Evolutionary conservation across 1,284 basidiomycete genomes (phyloP).

Genomic region (Pascua sp.): DNA sequence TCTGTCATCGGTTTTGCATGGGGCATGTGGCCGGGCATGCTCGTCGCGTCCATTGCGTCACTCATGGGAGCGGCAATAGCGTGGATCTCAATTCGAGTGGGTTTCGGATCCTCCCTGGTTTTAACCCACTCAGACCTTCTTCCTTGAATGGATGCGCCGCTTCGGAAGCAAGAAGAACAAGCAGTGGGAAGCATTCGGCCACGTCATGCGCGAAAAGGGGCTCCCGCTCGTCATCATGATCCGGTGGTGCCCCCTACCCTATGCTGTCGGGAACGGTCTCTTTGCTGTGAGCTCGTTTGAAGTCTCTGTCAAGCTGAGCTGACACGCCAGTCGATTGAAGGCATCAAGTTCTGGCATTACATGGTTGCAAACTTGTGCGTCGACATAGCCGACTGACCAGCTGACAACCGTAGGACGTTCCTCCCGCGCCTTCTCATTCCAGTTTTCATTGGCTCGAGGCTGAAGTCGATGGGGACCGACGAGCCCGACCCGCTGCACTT

Average conservation of each 20-base stretch:
- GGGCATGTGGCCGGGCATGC: conserved; percentile 43
- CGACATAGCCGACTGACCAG: not conserved
- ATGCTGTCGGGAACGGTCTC: conserved; percentile 46
- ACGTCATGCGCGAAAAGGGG: conserved; percentile 48
- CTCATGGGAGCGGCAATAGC: conserved; percentile 39
- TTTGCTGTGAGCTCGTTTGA: conserved; percentile 41
- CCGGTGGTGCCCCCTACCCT: conserved; percentile 48
- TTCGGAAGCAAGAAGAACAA: conserved; percentile 35
- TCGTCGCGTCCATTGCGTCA: conserved; percentile 35
- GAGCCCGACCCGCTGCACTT: conserved; percentile 36
- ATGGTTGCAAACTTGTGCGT: conserved; percentile 45
- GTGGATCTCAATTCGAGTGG: conserved; percentile 43
- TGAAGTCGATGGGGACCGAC: conserved; percentile 32
- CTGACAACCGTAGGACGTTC: conserved; percentile 24
- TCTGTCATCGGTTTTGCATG: conserved; percentile 48
- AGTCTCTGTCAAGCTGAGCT: conserved; percentile 4
- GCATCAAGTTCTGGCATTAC: conserved; percentile 44
- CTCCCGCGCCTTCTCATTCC: conserved; percentile 43
- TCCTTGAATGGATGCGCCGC: conserved; percentile 38
- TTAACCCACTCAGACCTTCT: conserved; percentile 37
- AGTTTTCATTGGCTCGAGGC: conserved; percentile 48
- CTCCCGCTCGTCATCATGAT: conserved; percentile 48
- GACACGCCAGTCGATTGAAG: conserved; percentile 40
- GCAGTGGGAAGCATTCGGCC: conserved; percentile 48
- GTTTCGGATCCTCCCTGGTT: conserved; percentile 1